A percentile compares a stretch with the other conserved stretches of the same genome.
phyloP scores from a whole-genome alignment of 78 protist genomes.

The Goniomonas avonlea region DNA sequence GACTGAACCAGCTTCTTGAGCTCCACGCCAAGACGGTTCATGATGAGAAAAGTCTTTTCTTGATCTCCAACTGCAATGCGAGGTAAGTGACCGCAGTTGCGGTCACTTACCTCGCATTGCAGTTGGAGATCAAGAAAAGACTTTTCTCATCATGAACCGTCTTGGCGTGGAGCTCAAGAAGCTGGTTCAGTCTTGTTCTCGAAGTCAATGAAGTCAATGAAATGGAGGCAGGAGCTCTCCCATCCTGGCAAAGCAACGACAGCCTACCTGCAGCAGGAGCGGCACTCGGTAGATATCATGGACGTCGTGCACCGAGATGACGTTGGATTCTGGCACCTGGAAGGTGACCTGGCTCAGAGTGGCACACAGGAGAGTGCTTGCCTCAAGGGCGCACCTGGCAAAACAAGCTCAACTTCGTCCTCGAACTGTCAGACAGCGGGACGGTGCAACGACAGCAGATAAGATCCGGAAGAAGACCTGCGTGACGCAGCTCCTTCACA shows the following conservation, averaged over 20 bases:
- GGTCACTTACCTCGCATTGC: too few species aligned
- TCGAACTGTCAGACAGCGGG: background rate
- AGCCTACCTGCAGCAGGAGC: slow-evolving; percentile 50
- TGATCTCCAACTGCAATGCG: background rate
- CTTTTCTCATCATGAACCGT: too few species aligned
- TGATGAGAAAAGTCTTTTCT: too few species aligned
- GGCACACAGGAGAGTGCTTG: background rate
- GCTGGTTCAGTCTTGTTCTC: background rate
- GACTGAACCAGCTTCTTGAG: background rate
- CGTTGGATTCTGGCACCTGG: background rate
- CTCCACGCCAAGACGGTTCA: background rate
- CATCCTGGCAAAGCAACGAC: too few species aligned
- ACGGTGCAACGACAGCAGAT: slow-evolving; percentile 68
- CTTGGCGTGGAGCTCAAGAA: background rate
- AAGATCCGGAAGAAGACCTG: slow-evolving; percentile 87
- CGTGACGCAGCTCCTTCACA: slow-evolving; percentile 71
- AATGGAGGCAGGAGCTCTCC: too few species aligned
- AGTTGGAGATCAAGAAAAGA: too few species aligned
- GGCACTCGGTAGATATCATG: slow-evolving; percentile 83
- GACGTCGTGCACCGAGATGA: slow-evolving; percentile 78
- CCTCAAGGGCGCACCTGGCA: background rate
- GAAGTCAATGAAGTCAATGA: background rate
- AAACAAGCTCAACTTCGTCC: slow-evolving; percentile 8
- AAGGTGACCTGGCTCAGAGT: background rate
- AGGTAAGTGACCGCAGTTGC: too few species aligned